Evolutionary conservation across 345 rosid genomes (phyloP).

Genomic region (Syzygium oleosum): DNA sequence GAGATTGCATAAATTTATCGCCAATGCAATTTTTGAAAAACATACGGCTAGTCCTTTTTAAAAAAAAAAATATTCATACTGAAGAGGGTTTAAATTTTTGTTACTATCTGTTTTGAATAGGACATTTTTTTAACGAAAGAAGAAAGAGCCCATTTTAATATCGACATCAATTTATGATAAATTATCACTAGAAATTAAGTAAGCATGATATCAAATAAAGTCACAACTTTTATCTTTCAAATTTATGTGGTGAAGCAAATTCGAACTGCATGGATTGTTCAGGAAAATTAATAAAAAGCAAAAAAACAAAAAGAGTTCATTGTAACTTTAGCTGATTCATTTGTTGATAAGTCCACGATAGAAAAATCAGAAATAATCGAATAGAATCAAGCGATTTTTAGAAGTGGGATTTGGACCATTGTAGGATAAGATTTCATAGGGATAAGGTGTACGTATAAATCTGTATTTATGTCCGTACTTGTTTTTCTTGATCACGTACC

Average conservation of each 20-base stretch:
- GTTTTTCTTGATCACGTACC: too few relatives aligned
- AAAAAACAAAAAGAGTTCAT: not conserved
- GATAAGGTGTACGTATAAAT: not conserved
- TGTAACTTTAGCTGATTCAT: fast-evolving
- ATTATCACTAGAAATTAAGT: not conserved
- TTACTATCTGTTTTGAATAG: too few relatives aligned
- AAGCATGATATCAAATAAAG: not conserved
- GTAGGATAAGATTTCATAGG: not conserved
- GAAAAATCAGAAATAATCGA: not conserved
- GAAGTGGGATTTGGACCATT: not conserved
- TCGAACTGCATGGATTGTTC: not conserved
- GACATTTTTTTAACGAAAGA: not conserved
- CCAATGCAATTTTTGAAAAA: not conserved
- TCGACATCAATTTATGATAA: not conserved
- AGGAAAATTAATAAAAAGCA: not conserved
- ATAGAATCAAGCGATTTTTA: too few relatives aligned
- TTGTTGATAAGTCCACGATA: fast-evolving
- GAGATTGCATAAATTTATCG: not conserved
- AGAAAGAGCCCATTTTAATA: not conserved
- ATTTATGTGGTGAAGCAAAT: not conserved
- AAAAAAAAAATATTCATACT: too few relatives aligned
- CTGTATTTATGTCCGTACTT: not conserved
- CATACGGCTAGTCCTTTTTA: too few relatives aligned
- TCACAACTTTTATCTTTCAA: fast-evolving
- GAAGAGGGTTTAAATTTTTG: too few relatives aligned